Evolutionary conservation across 2,329 filamentous ascomycete genomes (phyloP), one percentile per base, ranked within the genome.

Genomic region (Cordyceps cateniannulata): DNA sequence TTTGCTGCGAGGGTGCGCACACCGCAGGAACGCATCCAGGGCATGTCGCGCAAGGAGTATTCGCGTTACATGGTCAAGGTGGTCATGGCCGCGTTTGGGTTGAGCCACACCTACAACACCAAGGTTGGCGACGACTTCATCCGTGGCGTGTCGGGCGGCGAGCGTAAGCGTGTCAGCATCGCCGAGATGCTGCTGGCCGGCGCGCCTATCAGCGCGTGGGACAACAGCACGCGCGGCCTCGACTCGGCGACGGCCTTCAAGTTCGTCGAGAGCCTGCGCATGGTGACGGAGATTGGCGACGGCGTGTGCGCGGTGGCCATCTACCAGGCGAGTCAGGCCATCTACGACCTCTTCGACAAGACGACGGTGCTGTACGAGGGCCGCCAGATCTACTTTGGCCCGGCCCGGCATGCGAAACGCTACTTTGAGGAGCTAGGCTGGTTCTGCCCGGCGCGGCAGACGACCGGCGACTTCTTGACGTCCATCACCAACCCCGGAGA

Each of bases 91-190:
- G 73, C 88, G 0, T 91, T 90, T 66, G 88, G 88, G 65, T 84
- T 92, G 32, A 84, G 83, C 40, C 88, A 92, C 67, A 89, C 87
- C 0, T 78, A 88, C 66, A 81, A 86, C 62, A 92, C 89, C 7
- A 88, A 87, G 66, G 87, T 93, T 14, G 90, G 90, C 8, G 85
- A 91, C 62, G 87, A 91, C 65, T 85, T 88, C 48, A 80, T 92
- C 12, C 84, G 88, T 1, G 90, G 90, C 53, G 82, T 90, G 0
- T 86, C 82, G 8, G 88, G 87, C 27, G 87, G 88, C 42, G 87
- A 90, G 70, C 79, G 86, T 60, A 93, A 95, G 76, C 85, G 91
- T 70, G 90, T 96, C 5, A 89, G 86, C 49, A 91, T 95, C 63
- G 89, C 88, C 1, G 90, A 95, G 72, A 90, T 90, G 65, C 81